Evolutionary conservation across 2,329 filamentous ascomycete species (phyloP).

Genomic region (Pseudofabraea citricarpa): DNA sequence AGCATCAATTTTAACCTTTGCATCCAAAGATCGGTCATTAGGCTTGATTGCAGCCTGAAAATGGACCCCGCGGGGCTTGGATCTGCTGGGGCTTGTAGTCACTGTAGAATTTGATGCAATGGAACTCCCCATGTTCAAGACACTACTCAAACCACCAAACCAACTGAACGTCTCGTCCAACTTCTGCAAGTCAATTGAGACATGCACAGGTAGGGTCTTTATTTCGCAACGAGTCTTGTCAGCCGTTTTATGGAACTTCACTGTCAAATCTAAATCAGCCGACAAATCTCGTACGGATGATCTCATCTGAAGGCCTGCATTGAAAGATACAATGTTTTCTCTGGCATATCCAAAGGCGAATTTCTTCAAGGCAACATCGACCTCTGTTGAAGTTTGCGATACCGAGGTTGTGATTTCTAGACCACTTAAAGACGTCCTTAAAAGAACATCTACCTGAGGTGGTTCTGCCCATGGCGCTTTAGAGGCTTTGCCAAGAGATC

Average conservation of each 20-base stretch:
- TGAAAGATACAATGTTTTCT: constrained; percentile 60
- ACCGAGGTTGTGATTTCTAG: constrained; percentile 17
- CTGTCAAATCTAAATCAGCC: constrained; percentile 51
- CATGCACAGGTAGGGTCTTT: constrained; percentile 69
- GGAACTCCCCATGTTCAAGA: constrained; percentile 83
- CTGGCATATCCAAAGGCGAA: constrained; percentile 59
- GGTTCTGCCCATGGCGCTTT: constrained; percentile 3
- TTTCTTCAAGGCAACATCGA: constrained; percentile 39
- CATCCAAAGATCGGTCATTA: constrained; percentile 20
- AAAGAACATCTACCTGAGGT: constrained; percentile 21
- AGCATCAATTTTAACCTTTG: constrained; percentile 62
- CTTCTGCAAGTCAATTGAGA: constrained; percentile 72
- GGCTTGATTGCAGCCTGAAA: constrained; percentile 44
- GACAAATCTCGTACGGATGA: constrained; percentile 54
- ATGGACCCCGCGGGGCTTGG: constrained; percentile 51
- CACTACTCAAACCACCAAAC: constrained; percentile 87
- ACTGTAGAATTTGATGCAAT: constrained; percentile 68
- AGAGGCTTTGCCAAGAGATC: constrained; percentile 4
- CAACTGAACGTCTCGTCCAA: constrained; percentile 83
- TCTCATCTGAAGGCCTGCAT: constrained; percentile 51
- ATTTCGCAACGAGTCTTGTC: constrained; percentile 54
- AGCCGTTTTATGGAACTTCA: constrained; percentile 43
- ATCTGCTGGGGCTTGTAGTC: constrained; percentile 28
- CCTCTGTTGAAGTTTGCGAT: constrained; percentile 15
- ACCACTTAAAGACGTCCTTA: constrained; percentile 22